These are phyloP conservation scores for Earliella scabrosa DNA, from an alignment of 1,284 basidiomycete genomes.

Conservation along the genomic window DNA sequence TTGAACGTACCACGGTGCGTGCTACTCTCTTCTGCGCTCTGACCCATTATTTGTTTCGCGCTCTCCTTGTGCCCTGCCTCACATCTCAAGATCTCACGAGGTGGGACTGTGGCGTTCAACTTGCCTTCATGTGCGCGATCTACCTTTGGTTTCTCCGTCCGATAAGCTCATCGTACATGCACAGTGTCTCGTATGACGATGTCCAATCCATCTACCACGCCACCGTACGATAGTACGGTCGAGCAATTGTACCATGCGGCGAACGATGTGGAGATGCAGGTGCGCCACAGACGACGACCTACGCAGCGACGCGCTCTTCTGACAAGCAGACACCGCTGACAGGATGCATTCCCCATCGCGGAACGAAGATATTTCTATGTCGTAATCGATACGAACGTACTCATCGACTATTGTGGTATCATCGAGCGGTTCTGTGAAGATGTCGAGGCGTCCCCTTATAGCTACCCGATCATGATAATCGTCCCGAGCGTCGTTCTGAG, in stretches of 20 bases:
- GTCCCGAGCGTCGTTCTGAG: slow-evolving; percentile 73
- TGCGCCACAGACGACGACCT: slow-evolving; percentile 3
- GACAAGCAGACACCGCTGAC: background rate
- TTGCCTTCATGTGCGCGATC: background rate
- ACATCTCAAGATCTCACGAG: background rate
- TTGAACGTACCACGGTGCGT: too few species aligned
- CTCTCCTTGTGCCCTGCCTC: background rate
- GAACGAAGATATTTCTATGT: slow-evolving; percentile 42
- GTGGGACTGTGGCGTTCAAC: background rate
- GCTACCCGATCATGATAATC: slow-evolving; percentile 57
- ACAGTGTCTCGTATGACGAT: background rate
- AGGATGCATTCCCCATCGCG: slow-evolving; percentile 25
- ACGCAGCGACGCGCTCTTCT: background rate
- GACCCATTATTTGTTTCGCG: background rate
- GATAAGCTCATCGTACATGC: background rate
- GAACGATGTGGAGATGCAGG: slow-evolving; percentile 76
- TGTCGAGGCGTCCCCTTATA: slow-evolving; percentile 51
- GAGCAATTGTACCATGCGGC: slow-evolving; percentile 54
- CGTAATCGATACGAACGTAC: slow-evolving; percentile 75
- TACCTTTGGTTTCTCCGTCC: background rate
- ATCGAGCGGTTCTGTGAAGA: slow-evolving; percentile 68
- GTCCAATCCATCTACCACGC: background rate
- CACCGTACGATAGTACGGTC: slow-evolving; percentile 44
- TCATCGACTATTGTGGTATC: slow-evolving; percentile 65
- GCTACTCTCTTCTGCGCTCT: background rate